These are phyloP conservation scores for Brettanomyces naardenensis DNA, from an alignment of 805 yeast species.

Conservation along the genomic window DNA sequence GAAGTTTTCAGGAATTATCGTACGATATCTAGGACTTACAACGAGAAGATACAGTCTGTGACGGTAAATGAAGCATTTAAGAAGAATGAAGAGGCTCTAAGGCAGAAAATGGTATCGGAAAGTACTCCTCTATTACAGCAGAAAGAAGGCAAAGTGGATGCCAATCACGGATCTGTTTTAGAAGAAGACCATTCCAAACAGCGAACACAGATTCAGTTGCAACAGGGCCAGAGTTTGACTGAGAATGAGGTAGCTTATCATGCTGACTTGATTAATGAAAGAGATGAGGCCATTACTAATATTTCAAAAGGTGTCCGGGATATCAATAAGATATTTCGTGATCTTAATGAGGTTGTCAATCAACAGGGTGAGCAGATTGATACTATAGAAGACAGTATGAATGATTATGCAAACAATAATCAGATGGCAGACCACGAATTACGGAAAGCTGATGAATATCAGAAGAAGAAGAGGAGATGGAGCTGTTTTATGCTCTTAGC, in stretches of 20 bases:
- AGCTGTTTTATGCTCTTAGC: constrained; percentile 57
- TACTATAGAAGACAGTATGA: constrained; percentile 72
- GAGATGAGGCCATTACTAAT: constrained; percentile 64
- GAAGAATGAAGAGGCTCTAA: constrained; percentile 8
- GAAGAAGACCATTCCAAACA: constrained; percentile 3
- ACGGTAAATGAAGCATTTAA: constrained; percentile 24
- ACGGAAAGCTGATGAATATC: constrained; percentile 67
- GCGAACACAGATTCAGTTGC: constrained; percentile 24
- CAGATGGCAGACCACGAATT: constrained; percentile 68
- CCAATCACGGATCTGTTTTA: too few relatives aligned
- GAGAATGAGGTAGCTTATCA: constrained; percentile 56
- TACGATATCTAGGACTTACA: constrained; percentile 35
- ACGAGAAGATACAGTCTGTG: constrained; percentile 38
- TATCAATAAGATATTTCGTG: constrained; percentile 78
- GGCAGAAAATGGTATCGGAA: not conserved
- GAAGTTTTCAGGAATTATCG: constrained; percentile 41
- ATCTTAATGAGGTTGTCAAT: constrained; percentile 65
- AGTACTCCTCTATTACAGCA: not conserved
- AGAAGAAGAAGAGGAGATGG: constrained; percentile 63
- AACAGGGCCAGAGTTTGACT: constrained; percentile 27
- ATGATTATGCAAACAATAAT: constrained; percentile 53
- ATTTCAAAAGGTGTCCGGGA: constrained; percentile 76
- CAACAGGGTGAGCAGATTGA: constrained; percentile 86
- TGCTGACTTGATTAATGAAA: constrained; percentile 54
- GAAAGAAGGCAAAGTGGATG: not conserved